Percentiles rank a stretch among this genome's conserved stretches.
Evolutionary conservation across 352 stramenopile genomes (phyloP).

Genomic region (Albugo candida): DNA sequence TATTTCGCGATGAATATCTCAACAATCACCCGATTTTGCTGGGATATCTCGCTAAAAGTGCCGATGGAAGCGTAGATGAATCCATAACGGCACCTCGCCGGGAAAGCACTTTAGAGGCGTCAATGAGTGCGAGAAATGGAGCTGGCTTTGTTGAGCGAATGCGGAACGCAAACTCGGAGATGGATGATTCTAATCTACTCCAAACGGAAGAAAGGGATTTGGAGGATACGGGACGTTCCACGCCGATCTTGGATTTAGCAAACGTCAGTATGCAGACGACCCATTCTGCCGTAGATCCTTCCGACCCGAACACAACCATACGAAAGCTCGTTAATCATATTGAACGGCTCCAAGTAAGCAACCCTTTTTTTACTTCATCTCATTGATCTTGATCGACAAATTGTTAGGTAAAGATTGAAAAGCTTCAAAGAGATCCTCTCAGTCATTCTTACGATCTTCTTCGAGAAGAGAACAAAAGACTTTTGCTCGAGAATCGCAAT

Average conservation of each 20-base stretch:
- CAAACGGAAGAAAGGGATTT: neutral
- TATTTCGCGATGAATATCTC: slow-evolving; percentile 72
- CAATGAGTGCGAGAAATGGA: neutral
- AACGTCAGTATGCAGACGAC: slow-evolving; percentile 15
- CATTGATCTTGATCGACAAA: neutral
- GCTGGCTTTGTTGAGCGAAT: slow-evolving; percentile 8
- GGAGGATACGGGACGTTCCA: neutral
- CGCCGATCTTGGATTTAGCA: neutral
- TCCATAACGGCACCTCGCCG: slow-evolving; percentile 1
- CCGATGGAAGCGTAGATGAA: neutral
- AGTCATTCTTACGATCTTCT: slow-evolving; percentile 28
- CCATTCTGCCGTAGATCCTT: slow-evolving; percentile 51
- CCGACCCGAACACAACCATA: slow-evolving; percentile 61
- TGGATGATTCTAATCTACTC: neutral
- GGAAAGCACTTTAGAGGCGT: neutral
- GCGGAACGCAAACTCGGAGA: slow-evolving; percentile 6
- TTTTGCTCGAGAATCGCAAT: slow-evolving; percentile 74
- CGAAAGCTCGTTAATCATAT: slow-evolving; percentile 72
- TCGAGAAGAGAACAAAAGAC: slow-evolving; percentile 33
- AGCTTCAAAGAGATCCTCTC: slow-evolving; percentile 28
- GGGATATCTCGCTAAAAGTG: slow-evolving; percentile 41
- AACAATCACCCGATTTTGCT: slow-evolving; percentile 71
- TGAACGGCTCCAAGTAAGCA: slow-evolving; percentile 41
- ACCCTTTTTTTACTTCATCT: neutral
- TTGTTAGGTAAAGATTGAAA: slow-evolving; percentile 26